These are phyloP conservation scores for Phaeosphaeria sp. DNA, from an alignment of 2,329 filamentous ascomycete genomes.

Conservation along the genomic window DNA sequence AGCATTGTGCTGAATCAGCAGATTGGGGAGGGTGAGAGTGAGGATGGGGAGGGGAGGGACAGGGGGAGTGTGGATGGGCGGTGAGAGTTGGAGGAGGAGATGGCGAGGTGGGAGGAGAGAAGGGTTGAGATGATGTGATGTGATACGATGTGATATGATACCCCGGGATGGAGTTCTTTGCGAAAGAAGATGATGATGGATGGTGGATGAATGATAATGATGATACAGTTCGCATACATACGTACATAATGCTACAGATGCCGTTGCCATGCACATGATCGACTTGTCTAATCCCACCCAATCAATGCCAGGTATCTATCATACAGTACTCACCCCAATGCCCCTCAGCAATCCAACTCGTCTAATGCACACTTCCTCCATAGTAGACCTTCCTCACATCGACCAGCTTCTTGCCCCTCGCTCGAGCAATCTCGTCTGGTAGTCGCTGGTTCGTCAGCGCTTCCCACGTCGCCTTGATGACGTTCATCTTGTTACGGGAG, in stretches of 20 bases:
- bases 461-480: constrained; percentile 87
- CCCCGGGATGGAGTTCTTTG: constrained; percentile 1
- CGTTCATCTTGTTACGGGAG: constrained; percentile 96
- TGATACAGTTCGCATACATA: background rate
- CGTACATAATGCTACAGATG: constrained; percentile 3
- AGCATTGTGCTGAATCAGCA: constrained; percentile 98
- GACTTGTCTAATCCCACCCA: background rate
- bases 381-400: constrained; percentile 98
- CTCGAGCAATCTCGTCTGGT: constrained; percentile 88
- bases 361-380: constrained; percentile 65
- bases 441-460: constrained; percentile 83
- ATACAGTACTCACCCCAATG: background rate
- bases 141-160: constrained; percentile 18
- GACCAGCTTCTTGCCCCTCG: constrained; percentile 91
- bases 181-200: background rate
- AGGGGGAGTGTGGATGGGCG: constrained; percentile 37
- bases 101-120: background rate
- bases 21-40: constrained; percentile 44
- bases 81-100: constrained; percentile 8
- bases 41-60: constrained; percentile 24
- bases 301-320: background rate
- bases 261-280: background rate
- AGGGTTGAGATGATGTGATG: background rate
- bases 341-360: background rate
- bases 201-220: background rate